These are phyloP conservation scores for Anthracocystis setariae DNA, from an alignment of 1,284 basidiomycete genomes.

Conservation along the genomic window DNA sequence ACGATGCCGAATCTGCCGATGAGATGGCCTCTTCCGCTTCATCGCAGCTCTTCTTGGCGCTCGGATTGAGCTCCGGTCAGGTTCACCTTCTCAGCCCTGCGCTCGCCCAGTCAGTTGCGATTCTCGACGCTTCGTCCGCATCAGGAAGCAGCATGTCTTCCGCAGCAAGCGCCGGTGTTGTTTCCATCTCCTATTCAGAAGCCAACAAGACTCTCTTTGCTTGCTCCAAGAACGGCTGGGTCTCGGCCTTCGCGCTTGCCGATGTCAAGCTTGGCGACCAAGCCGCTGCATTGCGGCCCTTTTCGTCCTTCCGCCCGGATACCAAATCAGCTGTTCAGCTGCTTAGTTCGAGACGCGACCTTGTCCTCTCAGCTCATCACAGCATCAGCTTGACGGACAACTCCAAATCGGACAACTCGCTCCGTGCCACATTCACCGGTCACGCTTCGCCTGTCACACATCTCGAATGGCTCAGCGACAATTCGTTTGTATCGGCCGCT, in stretches of 20 bases:
- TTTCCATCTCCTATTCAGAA: conserved; percentile 41
- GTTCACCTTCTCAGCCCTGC: conserved; percentile 58
- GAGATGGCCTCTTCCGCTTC: conserved; percentile 15
- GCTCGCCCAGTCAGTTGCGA: conserved; percentile 53
- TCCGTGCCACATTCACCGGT: conserved; percentile 47
- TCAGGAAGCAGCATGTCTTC: conserved; percentile 49
- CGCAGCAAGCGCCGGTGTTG: conserved; percentile 40
- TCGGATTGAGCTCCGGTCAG: conserved; percentile 56
- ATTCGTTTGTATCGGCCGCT: conserved; percentile 76
- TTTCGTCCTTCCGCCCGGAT: conserved; percentile 47
- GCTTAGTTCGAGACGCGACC: conserved; percentile 20
- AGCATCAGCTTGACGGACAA: conserved; percentile 45
- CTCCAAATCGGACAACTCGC: conserved; percentile 11
- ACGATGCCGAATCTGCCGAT: conserved; percentile 24
- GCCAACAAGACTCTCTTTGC: conserved; percentile 36
- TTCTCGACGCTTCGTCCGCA: conserved; percentile 51
- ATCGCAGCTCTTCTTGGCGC: conserved; percentile 53
- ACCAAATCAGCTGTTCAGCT: conserved; percentile 42
- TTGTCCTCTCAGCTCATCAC: conserved; percentile 55
- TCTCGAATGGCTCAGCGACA: conserved; percentile 49
- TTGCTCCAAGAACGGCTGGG: conserved; percentile 53
- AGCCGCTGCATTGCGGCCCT: conserved; percentile 17
- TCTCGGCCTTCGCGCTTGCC: conserved; percentile 36
- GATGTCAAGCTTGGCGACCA: conserved; percentile 42
- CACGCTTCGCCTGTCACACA: conserved; percentile 63